These are phyloP conservation scores for Globisporangium canariense DNA, from an alignment of 352 stramenopile genomes.

Conservation along the genomic window DNA sequence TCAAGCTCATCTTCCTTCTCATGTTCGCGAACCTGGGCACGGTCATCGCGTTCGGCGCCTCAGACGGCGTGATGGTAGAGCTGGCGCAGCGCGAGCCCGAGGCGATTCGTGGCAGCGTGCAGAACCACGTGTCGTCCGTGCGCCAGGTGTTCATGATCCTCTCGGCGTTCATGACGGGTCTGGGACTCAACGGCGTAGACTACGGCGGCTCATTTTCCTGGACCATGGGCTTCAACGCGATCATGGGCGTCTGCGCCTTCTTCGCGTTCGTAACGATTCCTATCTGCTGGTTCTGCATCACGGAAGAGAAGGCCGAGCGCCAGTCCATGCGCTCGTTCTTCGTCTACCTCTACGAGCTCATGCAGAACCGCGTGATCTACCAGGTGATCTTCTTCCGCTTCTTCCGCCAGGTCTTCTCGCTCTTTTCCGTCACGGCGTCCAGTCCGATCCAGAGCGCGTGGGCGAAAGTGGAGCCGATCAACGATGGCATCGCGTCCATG, in stretches of 20 bases:
- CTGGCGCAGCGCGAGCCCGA: constrained; percentile 46
- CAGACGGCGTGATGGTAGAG: constrained; percentile 64
- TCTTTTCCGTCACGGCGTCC: constrained; percentile 46
- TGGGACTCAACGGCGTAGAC: constrained; percentile 41
- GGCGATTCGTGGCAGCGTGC: constrained; percentile 38
- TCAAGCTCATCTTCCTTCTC: constrained; percentile 59
- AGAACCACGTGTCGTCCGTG: constrained; percentile 33
- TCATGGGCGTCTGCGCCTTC: constrained; percentile 41
- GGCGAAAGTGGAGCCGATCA: constrained; percentile 56
- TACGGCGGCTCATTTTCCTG: constrained; percentile 51
- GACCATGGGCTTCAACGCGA: constrained; percentile 49
- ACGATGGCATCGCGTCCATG: constrained; percentile 48
- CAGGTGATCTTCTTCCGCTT: constrained; percentile 54
- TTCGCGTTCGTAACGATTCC: constrained; percentile 40
- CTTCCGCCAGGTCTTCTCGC: constrained; percentile 40
- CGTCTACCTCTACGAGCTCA: constrained; percentile 33
- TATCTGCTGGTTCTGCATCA: constrained; percentile 43
- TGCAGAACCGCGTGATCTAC: constrained; percentile 50
- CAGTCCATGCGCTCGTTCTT: constrained; percentile 39
- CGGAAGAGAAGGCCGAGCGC: constrained; percentile 26
- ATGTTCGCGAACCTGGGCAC: constrained; percentile 72
- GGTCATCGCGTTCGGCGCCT: constrained; percentile 69
- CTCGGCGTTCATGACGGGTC: constrained; percentile 37
- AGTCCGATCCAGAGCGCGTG: constrained; percentile 48
- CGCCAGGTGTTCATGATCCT: constrained; percentile 36